Evolutionary conservation across 164 flowering plant species (phyloP), one percentile per base, ranked within the genome.

Genomic region (Litsea cubeba): DNA sequence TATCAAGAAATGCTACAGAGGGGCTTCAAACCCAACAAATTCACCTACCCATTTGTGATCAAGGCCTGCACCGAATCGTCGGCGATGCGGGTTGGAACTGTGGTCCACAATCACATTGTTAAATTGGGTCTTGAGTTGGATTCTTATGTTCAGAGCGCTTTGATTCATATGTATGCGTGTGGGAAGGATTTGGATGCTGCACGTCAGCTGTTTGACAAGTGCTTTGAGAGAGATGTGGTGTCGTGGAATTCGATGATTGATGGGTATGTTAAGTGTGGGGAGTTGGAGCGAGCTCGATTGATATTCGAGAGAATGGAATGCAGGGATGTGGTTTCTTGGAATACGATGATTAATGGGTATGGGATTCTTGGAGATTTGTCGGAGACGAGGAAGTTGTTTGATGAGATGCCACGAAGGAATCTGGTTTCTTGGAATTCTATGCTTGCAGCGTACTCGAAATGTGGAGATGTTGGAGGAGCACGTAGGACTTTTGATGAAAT

Each of bases 361-460:
- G 81, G 72, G 1, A 80, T 63, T 28, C 22, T 76, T n/a, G 83
- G 85, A 14, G 54, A 71, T 6, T 62, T 78, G 10, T 71, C 74
- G n/a, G 78, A 74, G 74, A 79, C 81, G 5, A 65, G 32, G 78
- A 76, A 24, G 20, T 50, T 82, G 79, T 82, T 82, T 26, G 76
- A 80, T 66, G 79, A 78, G 72, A 82, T 80, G 78, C 83, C 85
- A 49, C 65, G 58, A 6, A 80, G 71, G 62, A 80, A 78, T 72
- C 22, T 80, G 62, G 71, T 76, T 20, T 82, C 84, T n/a, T 84
- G 86, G 86, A 84, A 84, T 71, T 77, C 86, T 1, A 76, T 84
- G 86, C 65, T 84, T 49, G 75, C 84, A 0, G 84, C 74, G 18
- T 79, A 77, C 72, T 81, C 77, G 12, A 81, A 83, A 62, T 77